Conservation (phyloP, 2,329 filamentous ascomycete species). For the Cytospora paraplurivora region DNA sequence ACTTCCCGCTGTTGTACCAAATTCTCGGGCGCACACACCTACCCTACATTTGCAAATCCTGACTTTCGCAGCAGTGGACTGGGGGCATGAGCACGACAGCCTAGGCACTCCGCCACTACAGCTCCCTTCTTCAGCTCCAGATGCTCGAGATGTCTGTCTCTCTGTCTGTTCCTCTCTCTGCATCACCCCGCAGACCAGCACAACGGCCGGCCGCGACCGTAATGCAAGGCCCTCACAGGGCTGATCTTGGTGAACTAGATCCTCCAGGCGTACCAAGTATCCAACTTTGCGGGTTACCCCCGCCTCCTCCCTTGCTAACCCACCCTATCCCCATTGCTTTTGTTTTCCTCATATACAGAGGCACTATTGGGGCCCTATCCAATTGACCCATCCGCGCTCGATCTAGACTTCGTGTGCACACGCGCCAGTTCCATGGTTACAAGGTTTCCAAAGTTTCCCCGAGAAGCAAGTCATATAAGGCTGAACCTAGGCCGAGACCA, state of each 20-base stretch:
- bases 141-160: not conserved
- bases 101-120: not conserved
- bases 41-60: not conserved
- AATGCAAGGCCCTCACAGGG: not conserved
- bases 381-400: constrained; percentile 8
- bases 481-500: constrained; percentile 13
- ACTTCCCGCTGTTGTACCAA: constrained; percentile 13
- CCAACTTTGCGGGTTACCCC: not conserved
- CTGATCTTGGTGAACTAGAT: not conserved
- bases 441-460: not conserved
- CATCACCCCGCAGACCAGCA: not conserved
- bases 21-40: constrained; percentile 1
- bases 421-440: not conserved
- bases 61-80: constrained; percentile 4
- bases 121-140: not conserved
- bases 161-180: not conserved
- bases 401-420: constrained; percentile 16
- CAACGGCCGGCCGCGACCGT: not conserved
- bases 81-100: not conserved
- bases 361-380: not conserved
- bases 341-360: not conserved
- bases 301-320: not conserved
- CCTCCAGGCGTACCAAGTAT: not conserved
- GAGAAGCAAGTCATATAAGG: constrained; percentile 18
- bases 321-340: not conserved